Evolutionary conservation across 345 rosid species (phyloP).

Genomic region (Lepidium africanum): DNA sequence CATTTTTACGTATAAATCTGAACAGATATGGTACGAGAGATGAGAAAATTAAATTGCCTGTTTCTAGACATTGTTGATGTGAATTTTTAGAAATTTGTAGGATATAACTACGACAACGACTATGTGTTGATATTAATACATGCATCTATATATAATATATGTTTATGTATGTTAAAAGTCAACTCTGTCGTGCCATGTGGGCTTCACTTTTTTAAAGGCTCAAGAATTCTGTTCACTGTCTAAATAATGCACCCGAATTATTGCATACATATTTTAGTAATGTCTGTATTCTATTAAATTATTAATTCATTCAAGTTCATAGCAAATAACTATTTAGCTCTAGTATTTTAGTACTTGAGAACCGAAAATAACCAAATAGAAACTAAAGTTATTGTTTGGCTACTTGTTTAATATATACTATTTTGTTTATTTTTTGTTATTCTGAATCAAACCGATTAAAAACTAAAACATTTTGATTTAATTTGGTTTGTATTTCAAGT

Average conservation of each 20-base stretch:
- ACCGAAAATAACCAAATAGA: no score
- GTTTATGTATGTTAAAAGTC: background rate
- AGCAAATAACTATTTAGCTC: no score
- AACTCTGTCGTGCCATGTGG: constrained; percentile 28
- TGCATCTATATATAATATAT: background rate
- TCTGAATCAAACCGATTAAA: no score
- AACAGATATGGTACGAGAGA: background rate
- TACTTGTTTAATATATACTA: no score
- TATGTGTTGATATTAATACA: constrained; percentile 9
- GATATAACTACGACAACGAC: background rate
- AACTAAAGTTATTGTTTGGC: no score
- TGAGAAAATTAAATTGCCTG: constrained; percentile 9
- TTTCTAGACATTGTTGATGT: constrained; percentile 16
- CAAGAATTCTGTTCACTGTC: constrained; percentile 20
- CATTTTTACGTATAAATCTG: background rate
- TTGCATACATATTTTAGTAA: background rate
- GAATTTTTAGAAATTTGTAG: background rate
- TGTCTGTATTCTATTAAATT: background rate
- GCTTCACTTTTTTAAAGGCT: constrained; percentile 21
- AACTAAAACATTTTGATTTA: no score
- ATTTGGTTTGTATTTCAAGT: no score
- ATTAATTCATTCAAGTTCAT: background rate
- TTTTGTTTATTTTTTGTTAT: no score
- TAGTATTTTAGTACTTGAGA: no score
- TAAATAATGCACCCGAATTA: background rate